Percentiles rank a stretch among this genome's conserved stretches.
These are phyloP conservation scores for Saturnispora ahearnii DNA, from an alignment of 805 yeast genomes.

Conservation along the genomic window DNA sequence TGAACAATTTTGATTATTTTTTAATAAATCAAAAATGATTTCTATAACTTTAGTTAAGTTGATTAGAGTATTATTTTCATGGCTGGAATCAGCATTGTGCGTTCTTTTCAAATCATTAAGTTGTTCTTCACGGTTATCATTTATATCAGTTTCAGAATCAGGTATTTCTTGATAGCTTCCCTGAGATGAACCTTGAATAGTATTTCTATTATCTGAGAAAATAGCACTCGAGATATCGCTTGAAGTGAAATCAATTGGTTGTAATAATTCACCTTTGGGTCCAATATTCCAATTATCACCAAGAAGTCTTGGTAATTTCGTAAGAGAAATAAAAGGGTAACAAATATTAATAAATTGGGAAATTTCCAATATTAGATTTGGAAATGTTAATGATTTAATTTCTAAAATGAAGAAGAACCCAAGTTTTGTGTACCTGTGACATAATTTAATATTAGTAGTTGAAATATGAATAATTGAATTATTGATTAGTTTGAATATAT, in stretches of 20 bases:
- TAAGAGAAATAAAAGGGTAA: conserved; percentile 30
- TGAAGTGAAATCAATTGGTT: neutral
- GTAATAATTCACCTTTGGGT: neutral
- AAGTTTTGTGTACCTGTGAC: conserved; percentile 30
- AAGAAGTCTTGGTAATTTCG: conserved; percentile 20
- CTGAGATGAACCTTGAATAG: conserved; percentile 7
- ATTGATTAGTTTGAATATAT: conserved; percentile 38
- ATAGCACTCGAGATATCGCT: neutral
- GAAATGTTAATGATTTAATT: conserved; percentile 35
- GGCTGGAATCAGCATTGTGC: too few species aligned
- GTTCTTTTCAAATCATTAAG: neutral
- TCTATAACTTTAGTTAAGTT: conserved; percentile 12
- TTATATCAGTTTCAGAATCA: conserved; percentile 1
- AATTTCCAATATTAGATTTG: conserved; percentile 35
- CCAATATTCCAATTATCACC: conserved; percentile 23
- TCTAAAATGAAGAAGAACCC: conserved; percentile 31
- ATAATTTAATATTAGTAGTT: conserved; percentile 31
- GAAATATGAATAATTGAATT: conserved; percentile 34
- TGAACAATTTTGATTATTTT: conserved; percentile 10
- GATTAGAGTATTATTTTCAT: neutral
- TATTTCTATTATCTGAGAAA: conserved; percentile 4
- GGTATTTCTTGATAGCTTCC: conserved; percentile 8
- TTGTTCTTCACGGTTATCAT: neutral
- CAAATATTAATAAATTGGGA: conserved; percentile 38
- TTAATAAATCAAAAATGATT: conserved; percentile 14